These are phyloP conservation scores for Smithsoniella earleae DNA, from an alignment of 163 green algal species.

Conservation along the genomic window DNA sequence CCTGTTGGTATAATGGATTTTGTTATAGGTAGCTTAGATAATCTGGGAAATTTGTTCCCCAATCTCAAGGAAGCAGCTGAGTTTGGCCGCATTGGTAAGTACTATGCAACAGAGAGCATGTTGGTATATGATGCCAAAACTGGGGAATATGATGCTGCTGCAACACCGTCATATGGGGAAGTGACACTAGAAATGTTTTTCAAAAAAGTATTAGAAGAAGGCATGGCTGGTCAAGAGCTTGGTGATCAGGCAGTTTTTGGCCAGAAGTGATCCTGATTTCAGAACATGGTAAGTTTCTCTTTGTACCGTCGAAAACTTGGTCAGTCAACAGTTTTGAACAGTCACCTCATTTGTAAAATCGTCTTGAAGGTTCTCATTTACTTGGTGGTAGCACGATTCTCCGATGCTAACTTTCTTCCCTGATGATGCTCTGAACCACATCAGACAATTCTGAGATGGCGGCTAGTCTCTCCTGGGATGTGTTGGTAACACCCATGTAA, in stretches of 20 bases:
- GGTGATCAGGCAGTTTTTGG: slow-evolving; percentile 68
- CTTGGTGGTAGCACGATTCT: too few relatives aligned
- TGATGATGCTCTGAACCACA: neutral
- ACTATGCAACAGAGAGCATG: slow-evolving; percentile 97
- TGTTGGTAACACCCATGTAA: too few relatives aligned
- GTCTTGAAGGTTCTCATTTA: too few relatives aligned
- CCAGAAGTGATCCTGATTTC: too few relatives aligned
- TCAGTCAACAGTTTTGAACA: neutral
- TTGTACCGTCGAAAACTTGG: neutral
- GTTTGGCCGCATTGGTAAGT: slow-evolving; percentile 92
- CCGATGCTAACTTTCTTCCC: neutral
- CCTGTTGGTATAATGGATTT: slow-evolving; percentile 92
- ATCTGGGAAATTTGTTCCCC: slow-evolving; percentile 69
- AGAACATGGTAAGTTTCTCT: too few relatives aligned
- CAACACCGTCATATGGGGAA: slow-evolving; percentile 84
- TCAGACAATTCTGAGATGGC: too few relatives aligned
- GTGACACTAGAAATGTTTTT: slow-evolving; percentile 95
- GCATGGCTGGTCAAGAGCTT: slow-evolving; percentile 59
- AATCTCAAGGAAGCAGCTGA: slow-evolving; percentile 85
- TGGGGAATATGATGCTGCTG: slow-evolving; percentile 67
- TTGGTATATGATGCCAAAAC: slow-evolving; percentile 71
- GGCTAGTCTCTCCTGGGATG: too few relatives aligned
- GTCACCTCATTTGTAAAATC: too few relatives aligned
- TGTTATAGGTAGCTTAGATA: slow-evolving; percentile 83
- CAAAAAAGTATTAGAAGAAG: slow-evolving; percentile 56